Evolutionary conservation across 2,329 filamentous ascomycete genomes (phyloP), one percentile per base, ranked within the genome.

Genomic region (Talaromyces rugulosus): DNA sequence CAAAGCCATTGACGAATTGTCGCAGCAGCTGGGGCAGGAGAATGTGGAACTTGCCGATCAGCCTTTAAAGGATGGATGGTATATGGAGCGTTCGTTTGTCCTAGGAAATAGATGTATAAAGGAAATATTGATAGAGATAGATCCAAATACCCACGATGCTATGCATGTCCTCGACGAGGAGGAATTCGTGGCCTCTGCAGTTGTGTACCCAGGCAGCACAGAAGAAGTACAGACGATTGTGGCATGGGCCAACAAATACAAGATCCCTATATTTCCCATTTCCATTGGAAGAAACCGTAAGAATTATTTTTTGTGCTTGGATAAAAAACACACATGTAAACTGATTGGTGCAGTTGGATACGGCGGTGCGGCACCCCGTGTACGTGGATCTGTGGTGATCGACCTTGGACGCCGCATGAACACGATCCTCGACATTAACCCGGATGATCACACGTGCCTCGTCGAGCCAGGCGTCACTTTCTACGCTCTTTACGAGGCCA

Each of bases 381-480:
- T 81, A 1, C 72, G 74, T 1, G 79, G 78, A n/a, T 76, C 73
- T 16, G 74, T 80, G 7, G 74, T 77, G 2, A 63, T 81, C 9
- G 78, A 81, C 62, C 72, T 81, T 2, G 67, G 66, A 33, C 44
- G 23, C n/a, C 69, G 76, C 40, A 80, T 80, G 78, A 76, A 76
- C 62, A 64, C 67, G 57, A 75, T 80, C 59, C 65, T 80, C 7
- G 64, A 67, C 6, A 66, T 75, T 55, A 76, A 78, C 44, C 71
- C 72, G 0, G 70, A 75, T 28, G 69, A 70, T 5, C 77, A 74
- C 62, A 70, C 74, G 28, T 78, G 77, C 57, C 69, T 80, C 0
- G 73, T 80, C n/a, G 78, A 80, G 62, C 78, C 78, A 0, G 78
- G 78, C 0, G 78, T 80, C 1, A 75, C 74, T 1, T 80, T 76